These are phyloP conservation scores for Carnegiea gigantea DNA, from an alignment of 179 eudicot genomes.

Conservation along the genomic window DNA sequence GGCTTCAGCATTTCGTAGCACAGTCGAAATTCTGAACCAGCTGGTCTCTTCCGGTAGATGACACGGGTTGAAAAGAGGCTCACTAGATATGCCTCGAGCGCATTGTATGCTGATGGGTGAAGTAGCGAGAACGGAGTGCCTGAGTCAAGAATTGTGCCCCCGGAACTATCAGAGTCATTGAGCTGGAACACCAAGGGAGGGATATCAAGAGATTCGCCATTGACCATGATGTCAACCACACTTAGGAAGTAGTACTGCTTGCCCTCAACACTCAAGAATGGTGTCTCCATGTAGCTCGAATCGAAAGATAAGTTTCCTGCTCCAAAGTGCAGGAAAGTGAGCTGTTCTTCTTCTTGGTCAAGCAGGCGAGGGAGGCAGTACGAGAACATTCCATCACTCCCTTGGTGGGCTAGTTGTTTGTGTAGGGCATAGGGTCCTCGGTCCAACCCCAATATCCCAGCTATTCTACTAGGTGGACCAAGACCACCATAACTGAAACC, in stretches of 20 bases:
- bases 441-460: constrained; percentile 14
- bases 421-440: constrained; percentile 6
- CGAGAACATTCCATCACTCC: constrained; percentile 5
- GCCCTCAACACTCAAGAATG: neutral
- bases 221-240: too few relatives aligned
- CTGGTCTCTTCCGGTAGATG: neutral
- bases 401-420: neutral
- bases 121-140: too few relatives aligned
- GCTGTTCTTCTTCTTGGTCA: constrained; percentile 5
- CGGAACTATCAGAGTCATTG: too few relatives aligned
- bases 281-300: neutral
- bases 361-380: constrained; percentile 16
- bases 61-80: neutral
- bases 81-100: too few relatives aligned
- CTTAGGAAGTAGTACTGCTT: too few relatives aligned
- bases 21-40: too few relatives aligned
- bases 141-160: too few relatives aligned
- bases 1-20: neutral
- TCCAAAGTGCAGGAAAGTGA: constrained; percentile 1
- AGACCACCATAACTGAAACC: neutral
- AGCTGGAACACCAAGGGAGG: too few relatives aligned
- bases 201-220: too few relatives aligned
- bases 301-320: neutral
- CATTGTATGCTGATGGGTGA: too few relatives aligned
- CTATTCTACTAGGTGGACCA: constrained; percentile 4